Evolutionary conservation across 495 filamentous ascomycete species (phyloP).

Genomic region (Oidiodendron maius): DNA sequence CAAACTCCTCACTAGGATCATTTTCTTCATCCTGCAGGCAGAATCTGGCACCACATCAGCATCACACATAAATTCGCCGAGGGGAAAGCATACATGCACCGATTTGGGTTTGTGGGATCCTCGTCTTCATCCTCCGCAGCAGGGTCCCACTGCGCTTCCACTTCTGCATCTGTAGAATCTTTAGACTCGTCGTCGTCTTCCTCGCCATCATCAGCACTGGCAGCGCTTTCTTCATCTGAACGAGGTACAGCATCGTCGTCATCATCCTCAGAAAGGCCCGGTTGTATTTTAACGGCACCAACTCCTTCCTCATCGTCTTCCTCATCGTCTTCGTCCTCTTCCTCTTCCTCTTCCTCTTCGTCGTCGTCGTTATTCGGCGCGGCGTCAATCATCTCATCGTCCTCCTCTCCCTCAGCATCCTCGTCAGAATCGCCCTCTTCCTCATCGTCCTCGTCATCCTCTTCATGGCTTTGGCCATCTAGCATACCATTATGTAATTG

Average conservation of each 20-base stretch:
- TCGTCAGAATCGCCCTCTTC: conserved; percentile 31
- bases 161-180: conserved; percentile 33
- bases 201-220: conserved; percentile 9
- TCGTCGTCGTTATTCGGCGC: conserved; percentile 31
- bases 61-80: background rate
- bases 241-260: conserved; percentile 33
- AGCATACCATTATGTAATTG: conserved; percentile 29
- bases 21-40: conserved; percentile 26
- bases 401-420: conserved; percentile 24
- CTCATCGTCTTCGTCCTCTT: conserved; percentile 53
- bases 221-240: conserved; percentile 33
- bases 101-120: conserved; percentile 41
- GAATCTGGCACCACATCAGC: conserved; percentile 15
- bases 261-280: conserved; percentile 44
- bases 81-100: conserved; percentile 22
- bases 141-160: conserved; percentile 43
- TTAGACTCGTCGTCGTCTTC: conserved; percentile 24
- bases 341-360: conserved; percentile 33
- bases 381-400: conserved; percentile 24
- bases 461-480: conserved; percentile 36
- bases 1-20: conserved; percentile 62
- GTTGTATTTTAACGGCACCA: conserved; percentile 66
- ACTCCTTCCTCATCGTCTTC: conserved; percentile 59
- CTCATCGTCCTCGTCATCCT: conserved; percentile 32
- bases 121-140: conserved; percentile 59